Percentiles rank a stretch among this genome's conserved stretches.
Conservation (phyloP, 441 rosid species). For the Gossypium davidsonii region DNA sequence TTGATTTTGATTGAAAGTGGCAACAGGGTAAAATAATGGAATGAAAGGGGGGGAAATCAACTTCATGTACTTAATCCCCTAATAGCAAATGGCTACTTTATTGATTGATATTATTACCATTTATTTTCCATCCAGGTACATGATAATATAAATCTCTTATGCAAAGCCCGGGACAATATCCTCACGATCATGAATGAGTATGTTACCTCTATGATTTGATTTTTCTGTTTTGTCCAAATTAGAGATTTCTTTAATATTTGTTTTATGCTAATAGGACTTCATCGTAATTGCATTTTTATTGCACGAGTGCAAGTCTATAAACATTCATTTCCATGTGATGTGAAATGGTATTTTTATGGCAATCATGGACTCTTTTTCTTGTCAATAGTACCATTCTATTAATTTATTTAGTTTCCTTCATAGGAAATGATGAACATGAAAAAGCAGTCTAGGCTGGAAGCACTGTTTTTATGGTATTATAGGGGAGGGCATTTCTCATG, state of each 20-base stretch:
- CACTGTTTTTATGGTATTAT: neutral
- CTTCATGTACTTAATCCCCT: neutral
- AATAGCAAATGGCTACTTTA: neutral
- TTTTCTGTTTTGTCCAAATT: neutral
- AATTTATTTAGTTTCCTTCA: neutral
- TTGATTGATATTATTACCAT: neutral
- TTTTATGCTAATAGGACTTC: neutral
- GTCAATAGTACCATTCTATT: neutral
- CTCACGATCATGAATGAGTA: constrained; percentile 69
- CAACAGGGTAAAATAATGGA: neutral
- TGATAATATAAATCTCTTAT: constrained; percentile 57
- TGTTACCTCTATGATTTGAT: constrained; percentile 14
- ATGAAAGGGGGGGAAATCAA: neutral
- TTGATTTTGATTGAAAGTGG: neutral
- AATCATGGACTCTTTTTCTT: no score
- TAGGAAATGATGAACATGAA: neutral
- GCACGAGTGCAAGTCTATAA: neutral
- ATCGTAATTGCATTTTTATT: neutral
- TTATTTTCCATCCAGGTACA: constrained; percentile 45
- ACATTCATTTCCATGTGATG: neutral
- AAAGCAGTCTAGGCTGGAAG: neutral
- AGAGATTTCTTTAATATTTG: neutral
- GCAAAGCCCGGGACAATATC: constrained; percentile 74
- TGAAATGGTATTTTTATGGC: neutral
- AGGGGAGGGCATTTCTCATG: neutral